These are phyloP conservation scores for Linaria vulgaris DNA, from an alignment of 257 asterid genomes.

Conservation along the genomic window DNA sequence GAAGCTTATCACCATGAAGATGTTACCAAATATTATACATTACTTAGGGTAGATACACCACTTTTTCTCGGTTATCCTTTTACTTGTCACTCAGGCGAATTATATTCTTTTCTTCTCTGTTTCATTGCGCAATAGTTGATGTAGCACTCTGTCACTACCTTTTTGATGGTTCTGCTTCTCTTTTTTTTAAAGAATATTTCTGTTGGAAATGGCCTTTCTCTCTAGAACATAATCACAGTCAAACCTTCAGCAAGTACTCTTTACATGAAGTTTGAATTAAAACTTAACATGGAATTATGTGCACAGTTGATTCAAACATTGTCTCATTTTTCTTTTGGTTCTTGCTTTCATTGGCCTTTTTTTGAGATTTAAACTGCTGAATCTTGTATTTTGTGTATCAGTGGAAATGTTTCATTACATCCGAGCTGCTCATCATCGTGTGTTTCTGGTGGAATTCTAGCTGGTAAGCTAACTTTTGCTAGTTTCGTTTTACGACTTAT, in stretches of 20 bases:
- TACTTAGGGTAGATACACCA: too few relatives aligned
- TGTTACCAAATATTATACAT: not conserved
- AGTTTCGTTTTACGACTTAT: conserved; percentile 8
- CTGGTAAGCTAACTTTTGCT: conserved; percentile 60
- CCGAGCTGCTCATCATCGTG: conserved; percentile 43
- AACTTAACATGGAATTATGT: not conserved
- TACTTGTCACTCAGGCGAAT: not conserved
- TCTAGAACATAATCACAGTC: too few relatives aligned
- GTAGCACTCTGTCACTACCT: not conserved
- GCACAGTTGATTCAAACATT: not conserved
- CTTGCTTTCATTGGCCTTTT: conserved; percentile 5
- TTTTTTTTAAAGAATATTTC: not conserved
- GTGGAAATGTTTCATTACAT: conserved; percentile 78
- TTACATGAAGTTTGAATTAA: not conserved
- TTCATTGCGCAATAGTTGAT: not conserved
- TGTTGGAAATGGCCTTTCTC: not conserved
- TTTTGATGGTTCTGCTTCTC: not conserved
- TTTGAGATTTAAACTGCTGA: conserved; percentile 17
- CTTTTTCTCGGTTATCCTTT: not conserved
- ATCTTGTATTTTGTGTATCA: conserved; percentile 36
- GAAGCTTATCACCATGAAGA: not conserved
- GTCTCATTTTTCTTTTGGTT: not conserved
- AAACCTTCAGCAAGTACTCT: too few relatives aligned
- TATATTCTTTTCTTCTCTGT: not conserved
- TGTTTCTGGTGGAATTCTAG: conserved; percentile 95